Base-by-base conservation (phyloP, 2,329 filamentous ascomycete genomes). In the Xylariaceae sp. region DNA sequence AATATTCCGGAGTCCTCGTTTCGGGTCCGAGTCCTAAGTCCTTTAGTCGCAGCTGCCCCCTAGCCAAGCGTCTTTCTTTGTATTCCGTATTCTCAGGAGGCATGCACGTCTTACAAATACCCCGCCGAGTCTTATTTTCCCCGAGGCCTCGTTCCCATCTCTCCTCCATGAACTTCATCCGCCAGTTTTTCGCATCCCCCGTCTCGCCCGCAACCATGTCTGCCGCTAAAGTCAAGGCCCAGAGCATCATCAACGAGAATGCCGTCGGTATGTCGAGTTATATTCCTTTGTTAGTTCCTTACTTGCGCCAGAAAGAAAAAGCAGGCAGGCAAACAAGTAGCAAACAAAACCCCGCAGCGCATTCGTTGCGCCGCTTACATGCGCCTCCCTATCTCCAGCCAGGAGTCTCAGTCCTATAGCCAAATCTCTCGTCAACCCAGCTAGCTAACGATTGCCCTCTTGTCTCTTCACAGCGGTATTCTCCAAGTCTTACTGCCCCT, bases 401-500 rank as follows among this genome's bases (percentile, higher is more conserved):
- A 30, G 23, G 23, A 30, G 23, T 4, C 23, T 30, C 23, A 30
- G 23, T 30, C 23, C 23, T 30, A 30, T 6, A 4, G 23, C 4
- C 23, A 30, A 30, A 4, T 30, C 23, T 30, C 23, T 30, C 23
- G 23, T 30, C 23, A 30, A 30, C 4, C 23, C 23, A 30, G 11
- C 30, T 17, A 5, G 51, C 64, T 67, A 63, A 65, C 23, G 59
- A 51, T 17, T 48, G 47, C 7, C 9, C 8, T 4, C 49, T 23
- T 15, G 23, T 30, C 23, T 30, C 48, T 35, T 15, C 30, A 35
- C 54, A 90, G 89, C 94, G 70, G 90, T 99, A 74, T 99, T 99
- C 83, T 92, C 88, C 77, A 99, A 99, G 81, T 90, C 88, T 13
- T 96, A 91, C 80, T 99, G 94, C 84, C 92, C 92, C 10, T 95